phyloP scores from a whole-genome alignment of 192 early-diverging fungal genomes.

The Thamnidium elegans region DNA sequence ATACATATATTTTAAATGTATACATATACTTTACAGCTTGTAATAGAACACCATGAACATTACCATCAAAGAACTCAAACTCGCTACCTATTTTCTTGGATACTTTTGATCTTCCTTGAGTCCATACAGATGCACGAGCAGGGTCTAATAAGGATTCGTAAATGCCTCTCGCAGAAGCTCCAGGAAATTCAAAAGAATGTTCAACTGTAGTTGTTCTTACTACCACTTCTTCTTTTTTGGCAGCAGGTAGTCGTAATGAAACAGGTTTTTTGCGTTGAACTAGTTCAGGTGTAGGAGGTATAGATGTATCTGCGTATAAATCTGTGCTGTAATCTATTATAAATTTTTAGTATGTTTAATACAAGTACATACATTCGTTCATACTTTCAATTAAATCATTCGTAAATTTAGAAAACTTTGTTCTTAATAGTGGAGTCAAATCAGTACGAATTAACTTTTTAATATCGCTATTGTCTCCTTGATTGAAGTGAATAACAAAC shows the following conservation, averaged over 20 bases:
- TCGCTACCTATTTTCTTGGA: conserved; percentile 44
- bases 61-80: conserved; percentile 85
- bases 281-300: conserved; percentile 39
- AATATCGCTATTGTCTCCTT: conserved; percentile 47
- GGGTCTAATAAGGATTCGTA: conserved; percentile 80
- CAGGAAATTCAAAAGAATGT: conserved; percentile 78
- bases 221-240: conserved; percentile 23
- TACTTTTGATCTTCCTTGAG: conserved; percentile 56
- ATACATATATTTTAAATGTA: neutral
- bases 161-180: conserved; percentile 71
- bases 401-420: conserved; percentile 62
- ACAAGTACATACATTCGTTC: neutral
- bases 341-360: neutral
- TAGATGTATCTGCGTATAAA: conserved; percentile 63
- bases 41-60: conserved; percentile 75
- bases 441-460: conserved; percentile 69
- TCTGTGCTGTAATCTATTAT: conserved; percentile 66
- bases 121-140: conserved; percentile 74
- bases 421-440: conserved; percentile 59
- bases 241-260: conserved; percentile 11
- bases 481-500: conserved; percentile 68
- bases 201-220: conserved; percentile 65
- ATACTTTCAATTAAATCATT: conserved; percentile 67
- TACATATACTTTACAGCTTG: conserved; percentile 53
- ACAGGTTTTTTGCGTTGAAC: conserved; percentile 31